Conservation (phyloP, 2,329 filamentous ascomycete genomes). For the Aspergillus sojae region DNA sequence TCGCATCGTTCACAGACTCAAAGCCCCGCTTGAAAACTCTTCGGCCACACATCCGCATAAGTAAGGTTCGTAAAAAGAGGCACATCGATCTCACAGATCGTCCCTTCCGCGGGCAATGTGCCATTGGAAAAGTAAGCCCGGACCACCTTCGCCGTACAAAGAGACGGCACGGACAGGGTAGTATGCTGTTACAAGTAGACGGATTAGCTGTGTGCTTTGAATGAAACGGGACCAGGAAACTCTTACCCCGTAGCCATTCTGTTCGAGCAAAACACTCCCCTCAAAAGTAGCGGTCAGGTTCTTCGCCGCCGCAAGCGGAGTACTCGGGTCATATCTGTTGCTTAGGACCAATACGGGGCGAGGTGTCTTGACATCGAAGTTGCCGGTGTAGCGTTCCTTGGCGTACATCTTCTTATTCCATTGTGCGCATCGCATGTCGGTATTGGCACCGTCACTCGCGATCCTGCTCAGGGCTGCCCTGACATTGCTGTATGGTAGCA, state of each 20-base stretch:
- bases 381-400: constrained; percentile 15
- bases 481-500: background rate
- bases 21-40: background rate
- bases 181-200: background rate
- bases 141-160: constrained; percentile 4
- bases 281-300: background rate
- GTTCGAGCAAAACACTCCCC: background rate
- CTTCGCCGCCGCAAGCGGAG: background rate
- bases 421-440: constrained; percentile 9
- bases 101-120: constrained; percentile 2
- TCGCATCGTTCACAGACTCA: background rate
- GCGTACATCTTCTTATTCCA: constrained; percentile 14
- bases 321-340: background rate
- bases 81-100: constrained; percentile 3
- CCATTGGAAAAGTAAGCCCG: constrained; percentile 9
- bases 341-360: background rate
- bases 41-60: background rate
- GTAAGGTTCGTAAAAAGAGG: constrained; percentile 1
- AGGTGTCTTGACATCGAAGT: constrained; percentile 1
- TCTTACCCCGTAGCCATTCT: background rate
- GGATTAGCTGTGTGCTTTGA: background rate
- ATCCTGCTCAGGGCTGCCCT: background rate
- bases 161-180: constrained; percentile 2
- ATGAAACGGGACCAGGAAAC: background rate
- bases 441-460: background rate